Percentiles rank a stretch among this genome's conserved stretches.
phyloP scores from a whole-genome alignment of 805 yeast genomes.

The Starmera quercuum region DNA sequence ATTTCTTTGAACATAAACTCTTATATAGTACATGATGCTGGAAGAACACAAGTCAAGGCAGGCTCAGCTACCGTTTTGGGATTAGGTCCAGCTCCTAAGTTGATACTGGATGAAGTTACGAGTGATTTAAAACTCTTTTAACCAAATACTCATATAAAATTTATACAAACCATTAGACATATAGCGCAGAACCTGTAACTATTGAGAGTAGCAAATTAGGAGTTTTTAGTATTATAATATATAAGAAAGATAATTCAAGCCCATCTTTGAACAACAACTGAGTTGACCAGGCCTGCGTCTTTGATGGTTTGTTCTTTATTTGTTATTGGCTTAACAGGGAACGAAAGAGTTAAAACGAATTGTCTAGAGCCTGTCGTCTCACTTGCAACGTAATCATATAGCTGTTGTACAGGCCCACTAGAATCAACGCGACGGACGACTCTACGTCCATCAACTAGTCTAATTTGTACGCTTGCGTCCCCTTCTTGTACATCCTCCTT shows the following conservation, averaged over 20 bases:
- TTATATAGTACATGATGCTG: constrained; percentile 88
- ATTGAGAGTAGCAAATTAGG: neutral
- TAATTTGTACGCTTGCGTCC: constrained; percentile 70
- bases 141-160: neutral
- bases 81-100: constrained; percentile 91
- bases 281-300: constrained; percentile 69
- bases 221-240: too few relatives aligned
- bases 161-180: too few relatives aligned
- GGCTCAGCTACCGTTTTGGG: constrained; percentile 97
- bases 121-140: constrained; percentile 69
- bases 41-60: constrained; percentile 92
- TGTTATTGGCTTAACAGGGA: constrained; percentile 71
- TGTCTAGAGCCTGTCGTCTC: constrained; percentile 32
- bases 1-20: constrained; percentile 72
- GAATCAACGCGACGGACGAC: constrained; percentile 57
- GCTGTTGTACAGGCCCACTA: constrained; percentile 51
- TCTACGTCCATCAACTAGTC: constrained; percentile 78
- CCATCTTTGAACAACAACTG: constrained; percentile 93
- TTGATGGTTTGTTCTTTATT: constrained; percentile 49
- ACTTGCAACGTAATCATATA: constrained; percentile 61
- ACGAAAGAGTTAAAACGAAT: constrained; percentile 68
- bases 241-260: constrained; percentile 14
- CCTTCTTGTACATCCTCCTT: constrained; percentile 33
- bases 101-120: constrained; percentile 73
- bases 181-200: neutral